Base-by-base conservation (phyloP, 164 flowering plant species). In the Amborella trichopoda region DNA sequence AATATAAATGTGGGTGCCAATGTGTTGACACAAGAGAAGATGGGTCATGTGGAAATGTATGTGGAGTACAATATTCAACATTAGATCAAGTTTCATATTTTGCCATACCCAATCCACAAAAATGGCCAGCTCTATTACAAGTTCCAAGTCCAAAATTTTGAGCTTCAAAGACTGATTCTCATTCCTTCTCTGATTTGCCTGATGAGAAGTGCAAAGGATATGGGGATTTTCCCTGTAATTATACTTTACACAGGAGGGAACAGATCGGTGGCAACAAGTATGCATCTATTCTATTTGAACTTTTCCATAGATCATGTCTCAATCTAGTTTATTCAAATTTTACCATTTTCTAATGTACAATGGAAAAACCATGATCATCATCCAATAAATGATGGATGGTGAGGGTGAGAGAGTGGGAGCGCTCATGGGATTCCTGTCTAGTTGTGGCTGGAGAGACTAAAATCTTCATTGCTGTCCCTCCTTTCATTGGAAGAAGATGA, bases 41-140 rank as follows among this genome's bases (percentile, higher is more conserved):
- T 68, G 87, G 87, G 17, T 39, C 57, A 53, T 80, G 86, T 44
- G 73, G 65, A 59, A 53, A 20, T 44, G 72, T 46, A 6, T 93
- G 99, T 71, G 99, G 94, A 38, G 25, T 78, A 30, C 55, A 87
- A 44, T 77, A 75, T 60, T 91, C 96, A 2, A 54, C 56, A 45
- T 19, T 64, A 53, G 68, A 58, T 58, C 97, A 89, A 70, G 76
- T 36, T 5, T 51, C 9, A 18, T 51, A 26, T 44, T 85, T 95
- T 51, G 67, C 88, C 19, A 68, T 82, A 59, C 78, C 75, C 25
- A 64, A 52, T 23, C 95, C 96, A 28, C 85, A 74, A 1, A 52
- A 69, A 60, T 93, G 95, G 95, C 89, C 99, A 38, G 79, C 93
- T 12, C 26, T 91, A 52, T 62, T 91, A 38, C 95, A 84, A 58